phyloP scores from a whole-genome alignment of 2,329 filamentous ascomycete species.

The Botrytis porri region DNA sequence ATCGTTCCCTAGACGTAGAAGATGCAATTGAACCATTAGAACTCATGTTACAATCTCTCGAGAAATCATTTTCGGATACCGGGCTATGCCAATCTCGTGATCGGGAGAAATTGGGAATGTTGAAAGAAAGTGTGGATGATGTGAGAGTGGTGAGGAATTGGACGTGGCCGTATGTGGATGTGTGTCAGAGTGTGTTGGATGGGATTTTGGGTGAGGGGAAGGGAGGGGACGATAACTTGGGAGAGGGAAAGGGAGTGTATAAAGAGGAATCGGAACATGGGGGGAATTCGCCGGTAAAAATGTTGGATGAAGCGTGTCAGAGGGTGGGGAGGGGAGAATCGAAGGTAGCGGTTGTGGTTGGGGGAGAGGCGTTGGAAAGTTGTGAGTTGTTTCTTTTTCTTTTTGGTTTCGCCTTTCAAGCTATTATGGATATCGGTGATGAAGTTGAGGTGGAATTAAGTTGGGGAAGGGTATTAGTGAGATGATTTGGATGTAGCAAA shows the following conservation, averaged over 20 bases:
- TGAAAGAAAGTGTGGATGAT: conserved; percentile 47
- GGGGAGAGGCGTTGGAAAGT: conserved; percentile 60
- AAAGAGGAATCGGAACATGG: conserved; percentile 11
- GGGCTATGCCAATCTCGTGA: conserved; percentile 40
- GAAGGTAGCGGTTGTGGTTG: conserved; percentile 57
- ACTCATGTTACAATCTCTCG: conserved; percentile 44
- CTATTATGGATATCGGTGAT: not conserved
- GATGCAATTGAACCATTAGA: conserved; percentile 58
- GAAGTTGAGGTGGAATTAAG: not conserved
- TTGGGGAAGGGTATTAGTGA: not conserved
- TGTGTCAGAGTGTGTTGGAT: not conserved
- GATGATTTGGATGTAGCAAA: not conserved
- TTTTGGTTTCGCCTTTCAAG: not conserved
- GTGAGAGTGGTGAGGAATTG: conserved; percentile 28
- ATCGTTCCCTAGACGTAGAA: conserved; percentile 49
- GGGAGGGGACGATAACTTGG: not conserved
- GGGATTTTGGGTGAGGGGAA: not conserved
- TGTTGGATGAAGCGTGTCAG: conserved; percentile 62
- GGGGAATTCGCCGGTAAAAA: conserved; percentile 54
- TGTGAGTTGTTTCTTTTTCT: not conserved
- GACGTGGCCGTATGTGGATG: conserved; percentile 9
- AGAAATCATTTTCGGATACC: not conserved
- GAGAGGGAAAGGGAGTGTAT: not conserved
- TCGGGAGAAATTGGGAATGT: conserved; percentile 42
- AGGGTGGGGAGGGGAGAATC: conserved; percentile 52